phyloP scores from a whole-genome alignment of 805 yeast species.

The Candida golubevii region DNA sequence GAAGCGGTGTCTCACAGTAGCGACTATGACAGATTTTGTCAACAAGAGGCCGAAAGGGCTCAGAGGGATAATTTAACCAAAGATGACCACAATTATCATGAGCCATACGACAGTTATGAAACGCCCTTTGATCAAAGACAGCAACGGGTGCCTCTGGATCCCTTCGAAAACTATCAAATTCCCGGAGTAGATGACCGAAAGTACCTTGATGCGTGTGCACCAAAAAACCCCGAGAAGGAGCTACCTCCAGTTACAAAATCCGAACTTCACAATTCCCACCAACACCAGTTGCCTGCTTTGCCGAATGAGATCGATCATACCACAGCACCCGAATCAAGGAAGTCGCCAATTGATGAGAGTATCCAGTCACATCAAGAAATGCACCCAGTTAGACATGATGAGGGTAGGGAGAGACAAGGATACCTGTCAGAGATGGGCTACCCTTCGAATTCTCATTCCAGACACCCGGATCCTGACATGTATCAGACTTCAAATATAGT shows the following conservation, averaged over 20 bases:
- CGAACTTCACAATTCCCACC: background rate
- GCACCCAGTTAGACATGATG: background rate
- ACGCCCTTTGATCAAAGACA: slow-evolving; percentile 17
- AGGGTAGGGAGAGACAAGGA: background rate
- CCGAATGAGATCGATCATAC: background rate
- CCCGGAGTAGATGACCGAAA: slow-evolving; percentile 12
- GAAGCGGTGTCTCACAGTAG: no score
- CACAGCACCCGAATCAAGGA: background rate
- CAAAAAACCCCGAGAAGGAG: background rate
- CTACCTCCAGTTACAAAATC: background rate
- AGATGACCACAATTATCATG: slow-evolving; percentile 7
- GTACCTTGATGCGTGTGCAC: background rate
- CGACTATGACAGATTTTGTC: background rate
- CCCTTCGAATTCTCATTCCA: background rate
- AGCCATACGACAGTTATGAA: slow-evolving; percentile 25
- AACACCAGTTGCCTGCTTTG: background rate
- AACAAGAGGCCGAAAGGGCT: background rate
- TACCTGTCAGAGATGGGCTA: background rate
- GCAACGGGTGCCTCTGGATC: slow-evolving; percentile 17
- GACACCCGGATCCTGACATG: background rate
- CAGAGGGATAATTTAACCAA: no score
- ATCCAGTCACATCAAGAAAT: background rate
- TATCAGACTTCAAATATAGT: no score
- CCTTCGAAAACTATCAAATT: slow-evolving; percentile 24
- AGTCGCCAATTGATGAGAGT: no score